Conservation (phyloP, 2,329 filamentous ascomycete genomes). For the Fusarium sp. region DNA sequence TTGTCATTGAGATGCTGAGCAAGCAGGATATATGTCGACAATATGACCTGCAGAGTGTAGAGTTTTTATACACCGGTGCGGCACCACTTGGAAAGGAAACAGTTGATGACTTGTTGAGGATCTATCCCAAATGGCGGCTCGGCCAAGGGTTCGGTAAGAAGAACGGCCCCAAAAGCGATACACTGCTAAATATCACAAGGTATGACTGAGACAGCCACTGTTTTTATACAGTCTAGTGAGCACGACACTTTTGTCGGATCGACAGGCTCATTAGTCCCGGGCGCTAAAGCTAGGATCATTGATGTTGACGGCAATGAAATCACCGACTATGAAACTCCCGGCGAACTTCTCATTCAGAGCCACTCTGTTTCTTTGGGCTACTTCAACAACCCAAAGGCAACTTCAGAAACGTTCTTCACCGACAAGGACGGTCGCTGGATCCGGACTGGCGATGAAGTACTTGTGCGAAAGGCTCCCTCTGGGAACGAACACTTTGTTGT, state of each 20-base stretch:
- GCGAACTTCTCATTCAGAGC: slow-evolving; percentile 84
- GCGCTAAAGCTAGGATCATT: slow-evolving; percentile 72
- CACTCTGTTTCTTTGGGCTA: slow-evolving; percentile 86
- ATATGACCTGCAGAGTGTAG: slow-evolving; percentile 26
- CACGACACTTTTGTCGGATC: slow-evolving; percentile 75
- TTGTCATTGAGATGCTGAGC: slow-evolving; percentile 19
- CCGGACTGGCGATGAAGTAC: slow-evolving; percentile 85
- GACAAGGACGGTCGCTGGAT: slow-evolving; percentile 79
- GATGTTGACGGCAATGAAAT: slow-evolving; percentile 75
- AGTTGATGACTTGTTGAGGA: slow-evolving; percentile 68
- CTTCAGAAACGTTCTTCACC: slow-evolving; percentile 78
- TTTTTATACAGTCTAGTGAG: slow-evolving; percentile 54
- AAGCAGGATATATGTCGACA: slow-evolving; percentile 16
- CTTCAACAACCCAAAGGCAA: slow-evolving; percentile 86
- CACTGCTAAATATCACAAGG: slow-evolving; percentile 65
- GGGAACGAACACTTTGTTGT: slow-evolving; percentile 87
- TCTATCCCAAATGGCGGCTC: slow-evolving; percentile 74
- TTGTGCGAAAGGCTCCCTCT: slow-evolving; percentile 70
- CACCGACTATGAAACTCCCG: slow-evolving; percentile 75
- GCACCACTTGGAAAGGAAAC: slow-evolving; percentile 80
- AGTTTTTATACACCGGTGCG: slow-evolving; percentile 53
- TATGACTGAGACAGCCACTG: slow-evolving; percentile 43
- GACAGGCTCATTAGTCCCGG: slow-evolving; percentile 75
- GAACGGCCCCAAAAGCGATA: rapidly evolving
- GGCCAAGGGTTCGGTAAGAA: slow-evolving; percentile 78